phyloP scores from a whole-genome alignment of 495 filamentous ascomycete species.

The Penicillium angulare region DNA sequence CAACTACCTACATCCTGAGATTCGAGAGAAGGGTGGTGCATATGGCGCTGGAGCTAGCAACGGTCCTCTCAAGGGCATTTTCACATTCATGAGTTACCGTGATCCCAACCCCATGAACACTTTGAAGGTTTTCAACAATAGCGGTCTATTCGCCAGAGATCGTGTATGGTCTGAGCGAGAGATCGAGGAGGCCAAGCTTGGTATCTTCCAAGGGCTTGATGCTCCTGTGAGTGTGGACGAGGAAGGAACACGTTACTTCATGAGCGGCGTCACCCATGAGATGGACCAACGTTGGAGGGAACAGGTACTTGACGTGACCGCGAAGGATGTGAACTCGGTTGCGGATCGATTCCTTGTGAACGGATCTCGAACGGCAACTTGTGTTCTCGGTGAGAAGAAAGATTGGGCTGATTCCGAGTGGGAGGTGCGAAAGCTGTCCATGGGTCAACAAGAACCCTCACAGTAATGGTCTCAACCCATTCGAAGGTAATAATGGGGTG shows the following conservation, averaged over 20 bases:
- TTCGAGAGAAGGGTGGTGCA: slow-evolving; percentile 95
- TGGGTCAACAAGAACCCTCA: slow-evolving; percentile 23
- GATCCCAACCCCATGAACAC: slow-evolving; percentile 95
- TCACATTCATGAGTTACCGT: slow-evolving; percentile 93
- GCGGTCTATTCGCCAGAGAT: slow-evolving; percentile 80
- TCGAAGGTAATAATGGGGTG: too few species aligned
- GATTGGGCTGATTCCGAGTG: slow-evolving; percentile 60
- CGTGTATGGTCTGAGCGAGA: slow-evolving; percentile 83
- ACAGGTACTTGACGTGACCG: slow-evolving; percentile 82
- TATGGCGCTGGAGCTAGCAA: slow-evolving; percentile 92
- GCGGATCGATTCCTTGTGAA: slow-evolving; percentile 82
- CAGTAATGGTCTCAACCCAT: not conserved
- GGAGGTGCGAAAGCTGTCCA: slow-evolving; percentile 45
- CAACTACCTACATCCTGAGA: slow-evolving; percentile 95
- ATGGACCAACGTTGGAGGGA: slow-evolving; percentile 88
- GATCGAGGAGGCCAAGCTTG: slow-evolving; percentile 92
- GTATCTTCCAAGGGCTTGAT: slow-evolving; percentile 94
- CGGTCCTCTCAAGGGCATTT: slow-evolving; percentile 73
- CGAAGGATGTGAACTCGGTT: slow-evolving; percentile 72
- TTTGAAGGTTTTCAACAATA: slow-evolving; percentile 77
- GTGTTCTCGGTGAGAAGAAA: slow-evolving; percentile 80
- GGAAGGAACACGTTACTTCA: slow-evolving; percentile 82
- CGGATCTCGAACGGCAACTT: slow-evolving; percentile 52
- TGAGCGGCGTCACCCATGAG: slow-evolving; percentile 79
- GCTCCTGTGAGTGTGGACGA: slow-evolving; percentile 83